A percentile compares a stretch with the other conserved stretches of the same genome.
These are phyloP conservation scores for Scheffersomyces amazonensis DNA, from an alignment of 805 yeast genomes.

Conservation along the genomic window DNA sequence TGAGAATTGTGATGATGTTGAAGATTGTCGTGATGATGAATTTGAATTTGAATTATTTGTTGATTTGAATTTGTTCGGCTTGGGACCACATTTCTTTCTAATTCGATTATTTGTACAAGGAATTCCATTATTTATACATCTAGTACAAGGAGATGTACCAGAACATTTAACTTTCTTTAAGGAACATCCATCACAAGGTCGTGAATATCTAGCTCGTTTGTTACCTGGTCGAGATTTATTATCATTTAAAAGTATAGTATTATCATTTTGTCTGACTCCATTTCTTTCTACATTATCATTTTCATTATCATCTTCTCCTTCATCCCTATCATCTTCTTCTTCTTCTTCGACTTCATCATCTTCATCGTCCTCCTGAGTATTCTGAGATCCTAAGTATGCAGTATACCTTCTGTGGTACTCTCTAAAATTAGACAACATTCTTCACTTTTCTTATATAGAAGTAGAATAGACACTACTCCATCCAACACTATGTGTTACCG, in stretches of 20 bases:
- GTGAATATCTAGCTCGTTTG: constrained; percentile 19
- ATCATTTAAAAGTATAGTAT: too few relatives aligned
- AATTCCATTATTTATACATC: constrained; percentile 25
- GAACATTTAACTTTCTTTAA: constrained; percentile 32
- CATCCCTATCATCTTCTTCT: neutral
- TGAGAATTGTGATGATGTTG: too few relatives aligned
- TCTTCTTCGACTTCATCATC: neutral
- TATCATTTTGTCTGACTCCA: neutral
- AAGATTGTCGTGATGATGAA: neutral
- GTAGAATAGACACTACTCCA: too few relatives aligned
- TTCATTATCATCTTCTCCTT: neutral
- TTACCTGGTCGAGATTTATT: neutral
- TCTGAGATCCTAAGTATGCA: too few relatives aligned
- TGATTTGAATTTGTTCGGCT: constrained; percentile 23
- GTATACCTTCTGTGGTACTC: too few relatives aligned
- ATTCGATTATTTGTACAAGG: constrained; percentile 30
- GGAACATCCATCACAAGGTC: constrained; percentile 41
- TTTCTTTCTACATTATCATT: neutral
- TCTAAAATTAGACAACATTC: too few relatives aligned
- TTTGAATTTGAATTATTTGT: neutral
- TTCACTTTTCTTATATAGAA: too few relatives aligned
- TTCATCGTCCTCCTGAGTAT: too few relatives aligned
- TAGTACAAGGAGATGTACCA: constrained; percentile 23
- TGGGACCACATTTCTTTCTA: constrained; percentile 35
- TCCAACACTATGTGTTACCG: too few relatives aligned